Base-by-base conservation (phyloP, 2,329 filamentous ascomycete genomes). In the Microdochium bolleyi region DNA sequence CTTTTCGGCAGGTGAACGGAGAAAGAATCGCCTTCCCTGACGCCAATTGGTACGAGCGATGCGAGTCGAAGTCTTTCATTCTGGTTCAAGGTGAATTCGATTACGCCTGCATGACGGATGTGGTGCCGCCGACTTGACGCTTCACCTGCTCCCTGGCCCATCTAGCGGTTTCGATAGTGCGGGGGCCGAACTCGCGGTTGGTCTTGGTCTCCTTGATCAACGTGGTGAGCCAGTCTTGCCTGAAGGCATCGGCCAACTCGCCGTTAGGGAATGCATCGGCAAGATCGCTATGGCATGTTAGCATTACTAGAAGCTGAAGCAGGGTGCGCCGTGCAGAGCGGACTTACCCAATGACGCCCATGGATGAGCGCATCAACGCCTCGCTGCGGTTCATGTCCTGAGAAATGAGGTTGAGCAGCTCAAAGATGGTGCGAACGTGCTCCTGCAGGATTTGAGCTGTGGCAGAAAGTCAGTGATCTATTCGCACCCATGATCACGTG, bases 121-220 rank as follows among this genome's bases (percentile, higher is more conserved):
- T 67, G 50, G 69, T 64, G 58, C 80, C 80, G 54, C 80, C 79
- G 51, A 85, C 73, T 72, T 99, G 94, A 63, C 90, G 88, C 80
- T 96, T 97, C 69, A 97, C 92, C 70, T 96, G 91, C 73, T 97
- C 94, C 56, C 92, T 87, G 57, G 94, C 92, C 94, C 94, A 99
- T 63, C 92, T 88, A 66, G 94, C 94, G 49, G 94, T 97, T 60
- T 96, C 90, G 59, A 94, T 86, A 3, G 94, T 99, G 57, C 92
- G 88, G 25, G 81, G 66, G 61, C 85, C 80, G 75, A 89, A 96
- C 49, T 97, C 92, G 61, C 89, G 86, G 77, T 94, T 96, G 54
- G 83, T 81, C 64, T 92, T 88, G 49, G 90, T 92, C 70, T 97
- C 92, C 73, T 92, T 92, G 65, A 96, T 92, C 77, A 99, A 87